phyloP scores from a whole-genome alignment of 2,329 filamentous ascomycete genomes.

The Phyllosticta ampelicida region DNA sequence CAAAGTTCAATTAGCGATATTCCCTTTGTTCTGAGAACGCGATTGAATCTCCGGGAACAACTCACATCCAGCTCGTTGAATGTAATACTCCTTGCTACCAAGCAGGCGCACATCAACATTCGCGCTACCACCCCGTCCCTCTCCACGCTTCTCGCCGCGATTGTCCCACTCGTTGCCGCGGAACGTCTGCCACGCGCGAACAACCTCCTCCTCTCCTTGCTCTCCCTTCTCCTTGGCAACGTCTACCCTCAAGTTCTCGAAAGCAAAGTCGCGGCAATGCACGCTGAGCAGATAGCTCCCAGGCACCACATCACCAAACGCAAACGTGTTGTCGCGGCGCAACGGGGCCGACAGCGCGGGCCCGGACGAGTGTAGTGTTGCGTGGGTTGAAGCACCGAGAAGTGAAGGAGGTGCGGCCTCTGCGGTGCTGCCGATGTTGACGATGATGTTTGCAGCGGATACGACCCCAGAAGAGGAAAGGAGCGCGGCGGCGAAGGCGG shows the following conservation, averaged over 20 bases:
- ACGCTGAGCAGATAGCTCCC: conserved; percentile 77
- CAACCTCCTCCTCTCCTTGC: conserved; percentile 30
- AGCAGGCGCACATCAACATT: conserved; percentile 49
- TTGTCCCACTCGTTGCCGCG: conserved; percentile 85
- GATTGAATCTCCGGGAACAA: conserved; percentile 21
- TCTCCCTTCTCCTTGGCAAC: conserved; percentile 34
- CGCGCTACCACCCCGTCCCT: conserved; percentile 25
- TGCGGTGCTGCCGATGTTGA: conserved; percentile 2
- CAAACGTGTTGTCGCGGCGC: conserved; percentile 57
- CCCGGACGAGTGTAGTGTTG: conserved; percentile 51
- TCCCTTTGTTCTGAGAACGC: too few species aligned
- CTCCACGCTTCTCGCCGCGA: conserved; percentile 53
- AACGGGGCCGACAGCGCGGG: conserved; percentile 50
- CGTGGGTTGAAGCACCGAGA: conserved; percentile 42
- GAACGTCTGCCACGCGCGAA: conserved; percentile 73
- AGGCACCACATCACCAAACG: conserved; percentile 59
- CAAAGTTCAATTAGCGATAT: not conserved
- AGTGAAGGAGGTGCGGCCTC: conserved; percentile 12
- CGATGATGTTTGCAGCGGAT: conserved; percentile 6
- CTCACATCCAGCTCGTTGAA: conserved; percentile 66
- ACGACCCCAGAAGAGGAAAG: not conserved
- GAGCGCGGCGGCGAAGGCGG: not conserved
- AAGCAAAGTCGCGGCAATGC: conserved; percentile 61
- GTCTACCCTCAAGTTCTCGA: conserved; percentile 73
- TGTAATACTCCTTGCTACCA: conserved; percentile 62